These are phyloP conservation scores for Botryotinia globosa DNA, from an alignment of 2,329 filamentous ascomycete species.

Conservation along the genomic window DNA sequence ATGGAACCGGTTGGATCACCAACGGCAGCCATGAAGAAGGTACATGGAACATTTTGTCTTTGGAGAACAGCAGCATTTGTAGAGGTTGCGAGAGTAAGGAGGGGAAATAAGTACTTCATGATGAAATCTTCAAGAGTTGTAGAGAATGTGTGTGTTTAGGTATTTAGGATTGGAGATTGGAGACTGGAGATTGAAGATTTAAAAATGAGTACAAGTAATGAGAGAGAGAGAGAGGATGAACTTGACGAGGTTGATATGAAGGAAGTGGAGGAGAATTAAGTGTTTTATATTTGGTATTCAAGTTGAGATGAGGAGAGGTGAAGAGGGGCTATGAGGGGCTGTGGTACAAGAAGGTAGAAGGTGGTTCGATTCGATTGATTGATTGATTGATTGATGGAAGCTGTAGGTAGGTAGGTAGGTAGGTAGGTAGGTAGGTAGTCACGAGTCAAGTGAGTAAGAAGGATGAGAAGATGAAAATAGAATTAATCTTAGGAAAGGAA, in stretches of 20 bases:
- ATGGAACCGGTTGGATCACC: constrained; percentile 29
- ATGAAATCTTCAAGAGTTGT: constrained; percentile 9
- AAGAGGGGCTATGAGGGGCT: neutral
- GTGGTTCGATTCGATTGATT: neutral
- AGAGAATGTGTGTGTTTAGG: neutral
- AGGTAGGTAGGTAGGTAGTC: neutral
- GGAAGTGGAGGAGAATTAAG: neutral
- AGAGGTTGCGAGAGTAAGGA: constrained; percentile 21
- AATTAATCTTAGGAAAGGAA: neutral
- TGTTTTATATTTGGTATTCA: neutral
- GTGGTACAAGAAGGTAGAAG: neutral
- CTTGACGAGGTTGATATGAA: neutral
- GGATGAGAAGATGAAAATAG: neutral
- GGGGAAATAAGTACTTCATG: constrained; percentile 19
- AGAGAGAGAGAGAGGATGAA: neutral
- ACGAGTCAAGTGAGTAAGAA: neutral
- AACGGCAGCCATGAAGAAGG: constrained; percentile 31
- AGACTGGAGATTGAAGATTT: neutral
- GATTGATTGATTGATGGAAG: neutral
- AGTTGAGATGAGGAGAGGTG: neutral
- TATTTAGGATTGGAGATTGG: neutral
- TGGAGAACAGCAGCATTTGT: constrained; percentile 27
- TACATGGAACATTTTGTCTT: constrained; percentile 30
- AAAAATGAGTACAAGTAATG: constrained; percentile 2
- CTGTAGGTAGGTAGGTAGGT: neutral